phyloP scores from a whole-genome alignment of 2,329 filamentous ascomycete genomes.

The Sclerotinia spermophila region DNA sequence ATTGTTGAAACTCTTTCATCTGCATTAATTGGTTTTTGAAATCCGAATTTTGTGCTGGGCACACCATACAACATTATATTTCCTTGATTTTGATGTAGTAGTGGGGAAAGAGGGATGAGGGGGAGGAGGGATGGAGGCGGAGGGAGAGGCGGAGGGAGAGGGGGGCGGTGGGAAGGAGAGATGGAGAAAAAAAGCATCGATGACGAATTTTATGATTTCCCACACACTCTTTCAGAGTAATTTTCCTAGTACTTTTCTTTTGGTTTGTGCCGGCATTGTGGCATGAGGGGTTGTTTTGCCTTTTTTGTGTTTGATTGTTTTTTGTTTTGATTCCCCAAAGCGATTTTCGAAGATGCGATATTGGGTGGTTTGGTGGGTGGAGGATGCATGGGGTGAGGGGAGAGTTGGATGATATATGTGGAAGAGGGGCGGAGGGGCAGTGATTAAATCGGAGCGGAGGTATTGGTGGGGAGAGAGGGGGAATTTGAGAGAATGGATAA shows the following conservation, averaged over 20 bases:
- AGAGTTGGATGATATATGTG: neutral
- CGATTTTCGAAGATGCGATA: neutral
- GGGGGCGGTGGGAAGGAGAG: neutral
- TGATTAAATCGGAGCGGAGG: neutral
- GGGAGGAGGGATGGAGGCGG: neutral
- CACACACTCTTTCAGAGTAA: neutral
- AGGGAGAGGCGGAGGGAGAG: neutral
- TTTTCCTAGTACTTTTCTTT: neutral
- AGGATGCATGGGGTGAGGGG: neutral
- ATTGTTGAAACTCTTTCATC: constrained; percentile 7
- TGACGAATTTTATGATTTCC: constrained; percentile 15
- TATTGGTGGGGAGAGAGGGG: neutral
- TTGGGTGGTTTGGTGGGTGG: neutral
- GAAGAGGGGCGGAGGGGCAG: too few species aligned
- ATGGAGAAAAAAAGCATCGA: neutral
- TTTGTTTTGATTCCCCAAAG: constrained; percentile 9
- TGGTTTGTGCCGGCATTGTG: neutral
- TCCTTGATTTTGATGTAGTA: neutral
- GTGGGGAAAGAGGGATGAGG: neutral
- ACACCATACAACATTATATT: neutral
- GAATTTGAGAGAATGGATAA: constrained; percentile 1
- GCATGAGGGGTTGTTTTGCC: neutral
- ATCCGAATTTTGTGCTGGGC: constrained; percentile 4
- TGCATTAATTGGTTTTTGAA: constrained; percentile 10
- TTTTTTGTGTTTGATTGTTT: neutral